Percentiles rank a stretch among this genome's conserved stretches.
Conservation (phyloP, 805 yeast species). For the Sugiyamaella lignohabitans region DNA sequence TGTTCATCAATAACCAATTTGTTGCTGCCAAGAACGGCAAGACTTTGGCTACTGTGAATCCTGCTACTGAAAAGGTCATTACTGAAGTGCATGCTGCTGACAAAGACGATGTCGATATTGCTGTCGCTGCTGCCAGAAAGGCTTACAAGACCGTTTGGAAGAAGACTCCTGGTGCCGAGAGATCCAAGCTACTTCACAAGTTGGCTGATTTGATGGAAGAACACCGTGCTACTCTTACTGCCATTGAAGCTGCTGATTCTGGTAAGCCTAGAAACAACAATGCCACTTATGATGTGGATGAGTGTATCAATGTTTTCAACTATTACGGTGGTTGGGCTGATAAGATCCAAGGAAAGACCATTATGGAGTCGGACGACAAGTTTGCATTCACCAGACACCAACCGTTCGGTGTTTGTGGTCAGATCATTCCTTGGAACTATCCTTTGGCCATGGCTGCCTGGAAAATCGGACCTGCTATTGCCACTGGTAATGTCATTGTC, state of each 20-base stretch:
- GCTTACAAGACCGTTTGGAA: constrained; percentile 76
- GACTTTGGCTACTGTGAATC: constrained; percentile 57
- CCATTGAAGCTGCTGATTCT: constrained; percentile 80
- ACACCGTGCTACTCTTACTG: constrained; percentile 63
- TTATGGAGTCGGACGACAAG: constrained; percentile 69
- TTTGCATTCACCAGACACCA: constrained; percentile 77
- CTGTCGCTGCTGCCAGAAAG: constrained; percentile 75
- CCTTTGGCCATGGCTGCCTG: constrained; percentile 90
- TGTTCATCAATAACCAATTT: constrained; percentile 75
- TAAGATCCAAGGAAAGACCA: constrained; percentile 68
- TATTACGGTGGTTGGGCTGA: constrained; percentile 91
- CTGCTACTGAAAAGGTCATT: constrained; percentile 68
- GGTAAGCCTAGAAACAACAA: constrained; percentile 65
- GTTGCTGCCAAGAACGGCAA: constrained; percentile 53
- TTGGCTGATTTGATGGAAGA: constrained; percentile 74
- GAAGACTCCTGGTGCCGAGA: constrained; percentile 54
- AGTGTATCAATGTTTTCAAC: constrained; percentile 63
- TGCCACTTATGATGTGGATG: constrained; percentile 69
- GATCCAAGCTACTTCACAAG: constrained; percentile 58
- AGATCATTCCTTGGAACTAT: constrained; percentile 96
- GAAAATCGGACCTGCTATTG: constrained; percentile 91
- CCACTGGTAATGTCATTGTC: constrained; percentile 83
- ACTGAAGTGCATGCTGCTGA: constrained; percentile 67
- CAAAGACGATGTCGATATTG: constrained; percentile 72
- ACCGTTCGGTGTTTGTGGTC: constrained; percentile 93